Base-by-base conservation (phyloP, 2,329 filamentous ascomycete species). In the Colletotrichum ledebouriae region DNA sequence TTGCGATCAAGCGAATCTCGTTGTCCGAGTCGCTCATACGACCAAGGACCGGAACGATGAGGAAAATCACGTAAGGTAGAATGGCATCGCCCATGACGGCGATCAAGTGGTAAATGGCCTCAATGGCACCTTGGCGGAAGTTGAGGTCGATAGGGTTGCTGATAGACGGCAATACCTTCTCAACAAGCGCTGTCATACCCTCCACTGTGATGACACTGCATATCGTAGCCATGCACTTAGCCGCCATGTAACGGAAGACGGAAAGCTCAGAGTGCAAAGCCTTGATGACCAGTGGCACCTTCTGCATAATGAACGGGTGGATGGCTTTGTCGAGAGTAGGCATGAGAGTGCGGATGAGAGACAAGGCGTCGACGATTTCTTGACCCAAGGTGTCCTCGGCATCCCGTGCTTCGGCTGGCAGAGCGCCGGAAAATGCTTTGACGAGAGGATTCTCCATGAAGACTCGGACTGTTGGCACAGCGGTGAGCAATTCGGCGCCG, bases 1-100 rank as follows among this genome's bases (percentile, higher is more conserved):
- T 99, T 4, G 96, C 94, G 63, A 99, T 92, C 6, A 98, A 86
- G 61, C 96, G 91, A 61, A 99, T 92, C 76, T 98, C 96, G 71
- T 97, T 95, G 77, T 99, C 95, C 0, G 95, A 97, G 78, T 99
- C 96, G 76, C 96, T 98, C 96, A 99, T 99, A 50, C 96, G 91
- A 61, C 96, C 96, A 58, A 99, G 86, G 4, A 99, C 96, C 13
- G 96, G 96, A 12, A 98, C 97, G 67, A 99, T 97, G 72, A 99
- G 88, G 88, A 99, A 99, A 75, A 99, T 98, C 71, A 99, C 96
- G 75, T 99, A 99, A 3, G 97, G 96, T 34, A 99, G 82, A 65
- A 99, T 99, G 42, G 89, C 88, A 77, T 98, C 96, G 70, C 97
- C 96, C 96, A 99, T 99, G 59, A 98, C 94, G 69, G 97, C 93